These are phyloP conservation scores for Phaeosphaeriaceae sp. DNA, from an alignment of 2,329 filamentous ascomycete species.

Conservation along the genomic window DNA sequence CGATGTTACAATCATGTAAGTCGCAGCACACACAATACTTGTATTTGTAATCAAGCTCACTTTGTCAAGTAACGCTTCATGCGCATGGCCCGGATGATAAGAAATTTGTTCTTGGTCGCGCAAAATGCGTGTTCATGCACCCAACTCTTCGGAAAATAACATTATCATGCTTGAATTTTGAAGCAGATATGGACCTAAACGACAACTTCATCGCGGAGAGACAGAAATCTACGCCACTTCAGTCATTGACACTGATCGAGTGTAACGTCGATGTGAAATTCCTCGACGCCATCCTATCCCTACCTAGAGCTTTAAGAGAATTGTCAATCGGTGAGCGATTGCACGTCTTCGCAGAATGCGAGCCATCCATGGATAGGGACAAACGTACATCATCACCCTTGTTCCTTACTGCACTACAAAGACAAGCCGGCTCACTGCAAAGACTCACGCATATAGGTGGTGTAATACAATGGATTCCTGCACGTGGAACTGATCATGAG, in stretches of 20 bases:
- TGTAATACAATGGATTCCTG: constrained; percentile 13
- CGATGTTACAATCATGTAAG: constrained; percentile 42
- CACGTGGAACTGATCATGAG: constrained; percentile 18
- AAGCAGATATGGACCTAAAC: constrained; percentile 15
- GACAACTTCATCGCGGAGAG: constrained; percentile 20
- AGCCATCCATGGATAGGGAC: constrained; percentile 18
- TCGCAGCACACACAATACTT: background rate
- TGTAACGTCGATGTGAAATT: constrained; percentile 43
- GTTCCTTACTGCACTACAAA: constrained; percentile 37
- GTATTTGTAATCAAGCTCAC: constrained; percentile 13
- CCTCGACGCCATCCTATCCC: constrained; percentile 34
- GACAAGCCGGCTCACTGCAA: constrained; percentile 41
- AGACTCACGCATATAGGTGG: constrained; percentile 38
- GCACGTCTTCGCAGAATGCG: constrained; percentile 34
- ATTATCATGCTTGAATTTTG: constrained; percentile 44
- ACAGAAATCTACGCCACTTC: constrained; percentile 35
- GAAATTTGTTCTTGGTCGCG: constrained; percentile 35
- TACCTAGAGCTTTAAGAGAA: constrained; percentile 41
- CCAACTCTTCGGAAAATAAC: constrained; percentile 40
- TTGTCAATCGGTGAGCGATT: constrained; percentile 43
- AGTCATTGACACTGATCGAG: constrained; percentile 44
- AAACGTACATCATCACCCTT: constrained; percentile 28
- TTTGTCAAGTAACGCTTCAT: constrained; percentile 38
- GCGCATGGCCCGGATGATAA: constrained; percentile 34
- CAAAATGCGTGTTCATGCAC: constrained; percentile 40